Evolutionary conservation across 106 monocot genomes (phyloP).

Genomic region (Dioscorea dumetorum): DNA sequence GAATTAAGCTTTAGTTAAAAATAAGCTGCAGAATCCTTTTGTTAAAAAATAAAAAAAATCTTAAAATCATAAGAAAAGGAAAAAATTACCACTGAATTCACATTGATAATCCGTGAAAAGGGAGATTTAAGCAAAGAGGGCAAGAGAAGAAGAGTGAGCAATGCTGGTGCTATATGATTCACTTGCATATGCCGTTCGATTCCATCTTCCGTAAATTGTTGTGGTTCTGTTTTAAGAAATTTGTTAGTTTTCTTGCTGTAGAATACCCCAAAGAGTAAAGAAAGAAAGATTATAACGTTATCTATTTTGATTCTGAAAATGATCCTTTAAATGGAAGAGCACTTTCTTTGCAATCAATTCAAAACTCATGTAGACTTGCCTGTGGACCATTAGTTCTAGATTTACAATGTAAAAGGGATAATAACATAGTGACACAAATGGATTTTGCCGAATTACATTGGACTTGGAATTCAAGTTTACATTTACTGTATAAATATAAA

Average conservation of each 20-base stretch:
- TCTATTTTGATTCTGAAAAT: not conserved
- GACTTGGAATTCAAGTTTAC: too few relatives aligned
- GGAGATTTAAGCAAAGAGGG: slow-evolving; percentile 12
- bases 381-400: too few relatives aligned
- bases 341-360: not conserved
- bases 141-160: slow-evolving; percentile 12
- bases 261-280: not conserved
- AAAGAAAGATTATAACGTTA: not conserved
- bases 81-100: slow-evolving; percentile 11
- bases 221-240: not conserved
- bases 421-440: too few relatives aligned
- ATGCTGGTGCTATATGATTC: slow-evolving; percentile 7
- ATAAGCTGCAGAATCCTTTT: too few relatives aligned
- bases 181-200: slow-evolving; percentile 4
- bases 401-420: too few relatives aligned
- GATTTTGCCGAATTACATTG: too few relatives aligned
- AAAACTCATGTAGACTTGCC: too few relatives aligned
- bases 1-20: too few relatives aligned
- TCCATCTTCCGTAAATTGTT: not conserved
- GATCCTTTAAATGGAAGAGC: not conserved
- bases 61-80: not conserved
- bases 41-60: too few relatives aligned
- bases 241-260: not conserved
- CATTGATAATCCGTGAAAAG: slow-evolving; percentile 10
- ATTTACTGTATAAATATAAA: too few relatives aligned